Percentiles rank a stretch among this genome's conserved stretches.
phyloP scores from a whole-genome alignment of 768 basidiomycete species.

The Mycena olivaceomarginata region DNA sequence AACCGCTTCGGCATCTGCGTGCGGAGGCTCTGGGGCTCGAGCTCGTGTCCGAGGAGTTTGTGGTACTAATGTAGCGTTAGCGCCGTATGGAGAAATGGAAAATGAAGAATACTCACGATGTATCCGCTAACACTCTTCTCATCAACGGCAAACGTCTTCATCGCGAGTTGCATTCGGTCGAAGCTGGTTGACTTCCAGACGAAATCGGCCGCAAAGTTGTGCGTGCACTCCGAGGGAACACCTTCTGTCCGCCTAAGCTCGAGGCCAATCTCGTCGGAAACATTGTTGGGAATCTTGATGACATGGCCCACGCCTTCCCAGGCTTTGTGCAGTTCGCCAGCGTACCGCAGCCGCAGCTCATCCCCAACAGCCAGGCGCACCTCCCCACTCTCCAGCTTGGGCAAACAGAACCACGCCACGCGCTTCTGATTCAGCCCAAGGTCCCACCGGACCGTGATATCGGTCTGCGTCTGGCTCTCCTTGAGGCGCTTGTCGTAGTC shows the following conservation, averaged over 20 bases:
- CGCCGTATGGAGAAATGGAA: slow-evolving; percentile 11
- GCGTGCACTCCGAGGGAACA: slow-evolving; percentile 94
- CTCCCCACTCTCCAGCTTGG: slow-evolving; percentile 98
- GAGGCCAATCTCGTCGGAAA: slow-evolving; percentile 98
- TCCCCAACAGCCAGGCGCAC: slow-evolving; percentile 98
- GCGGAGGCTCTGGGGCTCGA: slow-evolving; percentile 93
- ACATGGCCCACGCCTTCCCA: slow-evolving; percentile 99
- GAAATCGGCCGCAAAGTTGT: slow-evolving; percentile 98
- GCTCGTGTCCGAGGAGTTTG: slow-evolving; percentile 97
- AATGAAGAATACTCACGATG: slow-evolving; percentile 77
- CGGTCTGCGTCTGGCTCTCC: slow-evolving; percentile 98
- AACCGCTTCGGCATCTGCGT: slow-evolving; percentile 98
- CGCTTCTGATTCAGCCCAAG: slow-evolving; percentile 98
- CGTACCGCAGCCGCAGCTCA: slow-evolving; percentile 92
- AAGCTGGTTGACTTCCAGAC: slow-evolving; percentile 99
- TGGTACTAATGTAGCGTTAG: slow-evolving; percentile 81
- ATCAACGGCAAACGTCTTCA: slow-evolving; percentile 99
- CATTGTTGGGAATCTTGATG: slow-evolving; percentile 99
- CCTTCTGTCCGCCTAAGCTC: slow-evolving; percentile 94
- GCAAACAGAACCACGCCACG: slow-evolving; percentile 98
- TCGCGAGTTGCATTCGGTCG: slow-evolving; percentile 98
- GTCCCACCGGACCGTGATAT: slow-evolving; percentile 98
- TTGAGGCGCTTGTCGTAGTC: slow-evolving; percentile 99
- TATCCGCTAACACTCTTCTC: slow-evolving; percentile 99
- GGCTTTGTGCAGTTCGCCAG: slow-evolving; percentile 91